These are phyloP conservation scores for Anthracocystis walkeri DNA, from an alignment of 1,284 basidiomycete genomes.

Conservation along the genomic window DNA sequence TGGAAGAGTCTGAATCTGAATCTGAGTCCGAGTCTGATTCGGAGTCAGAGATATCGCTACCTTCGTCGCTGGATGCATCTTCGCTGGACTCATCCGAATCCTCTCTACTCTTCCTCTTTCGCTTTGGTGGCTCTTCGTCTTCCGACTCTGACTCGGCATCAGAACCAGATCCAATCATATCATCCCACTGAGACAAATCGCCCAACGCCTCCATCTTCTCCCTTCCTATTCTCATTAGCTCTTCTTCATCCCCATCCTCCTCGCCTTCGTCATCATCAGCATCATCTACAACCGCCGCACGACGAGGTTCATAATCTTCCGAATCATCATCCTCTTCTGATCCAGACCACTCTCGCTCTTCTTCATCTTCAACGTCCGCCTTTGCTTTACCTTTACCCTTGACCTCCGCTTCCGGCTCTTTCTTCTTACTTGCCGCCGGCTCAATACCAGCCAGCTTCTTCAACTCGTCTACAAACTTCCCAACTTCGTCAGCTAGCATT, in stretches of 20 bases:
- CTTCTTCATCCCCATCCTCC: conserved; percentile 33
- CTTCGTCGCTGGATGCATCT: conserved; percentile 65
- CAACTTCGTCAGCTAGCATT: conserved; percentile 77
- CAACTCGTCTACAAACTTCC: conserved; percentile 73
- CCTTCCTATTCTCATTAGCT: conserved; percentile 35
- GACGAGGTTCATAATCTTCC: conserved; percentile 19
- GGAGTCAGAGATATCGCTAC: conserved; percentile 43
- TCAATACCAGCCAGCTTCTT: conserved; percentile 35
- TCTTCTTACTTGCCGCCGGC: conserved; percentile 7
- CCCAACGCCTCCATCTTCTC: conserved; percentile 49
- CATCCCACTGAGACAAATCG: conserved; percentile 52
- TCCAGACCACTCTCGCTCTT: conserved; percentile 44
- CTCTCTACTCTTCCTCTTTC: background rate
- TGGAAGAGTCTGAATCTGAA: conserved; percentile 12
- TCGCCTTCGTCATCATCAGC: conserved; percentile 16
- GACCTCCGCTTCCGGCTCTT: conserved; percentile 6
- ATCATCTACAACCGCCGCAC: conserved; percentile 7
- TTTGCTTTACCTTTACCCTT: conserved; percentile 43
- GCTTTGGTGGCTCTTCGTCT: background rate
- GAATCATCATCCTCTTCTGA: conserved; percentile 50
- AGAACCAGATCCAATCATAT: conserved; percentile 44
- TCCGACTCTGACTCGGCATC: conserved; percentile 25
- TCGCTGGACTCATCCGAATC: conserved; percentile 4
- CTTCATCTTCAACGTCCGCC: conserved; percentile 27
- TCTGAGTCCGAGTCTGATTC: conserved; percentile 50